A percentile compares a stretch with the other conserved stretches of the same genome.
Evolutionary conservation across 2,329 filamentous ascomycete genomes (phyloP).

Genomic region (Colletotrichum sp.): DNA sequence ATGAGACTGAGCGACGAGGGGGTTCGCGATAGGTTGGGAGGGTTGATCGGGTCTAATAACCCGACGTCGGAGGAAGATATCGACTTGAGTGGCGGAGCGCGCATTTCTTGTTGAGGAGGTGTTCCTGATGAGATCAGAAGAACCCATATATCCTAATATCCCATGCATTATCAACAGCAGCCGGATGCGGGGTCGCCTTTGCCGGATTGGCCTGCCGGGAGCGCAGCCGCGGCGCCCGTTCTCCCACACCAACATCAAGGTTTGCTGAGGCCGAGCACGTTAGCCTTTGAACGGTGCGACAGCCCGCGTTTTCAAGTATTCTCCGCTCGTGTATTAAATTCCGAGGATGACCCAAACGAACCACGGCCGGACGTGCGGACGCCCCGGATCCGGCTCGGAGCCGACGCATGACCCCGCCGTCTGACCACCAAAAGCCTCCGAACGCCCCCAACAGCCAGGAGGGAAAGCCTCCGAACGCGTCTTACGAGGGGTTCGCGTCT

Average conservation of each 20-base stretch:
- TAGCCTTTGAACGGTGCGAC: neutral
- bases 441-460: neutral
- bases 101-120: neutral
- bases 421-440: neutral
- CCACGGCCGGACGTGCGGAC: neutral
- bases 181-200: neutral
- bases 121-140: neutral
- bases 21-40: neutral
- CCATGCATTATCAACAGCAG: neutral
- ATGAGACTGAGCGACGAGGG: neutral
- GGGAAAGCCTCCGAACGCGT: neutral
- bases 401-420: neutral
- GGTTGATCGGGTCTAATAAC: neutral
- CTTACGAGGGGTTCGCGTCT: neutral
- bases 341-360: neutral
- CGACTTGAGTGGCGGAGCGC: neutral
- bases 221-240: neutral
- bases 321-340: neutral
- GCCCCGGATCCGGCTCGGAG: neutral
- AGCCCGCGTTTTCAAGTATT: neutral
- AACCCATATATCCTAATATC: neutral
- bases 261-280: neutral
- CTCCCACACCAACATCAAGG: neutral
- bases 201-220: neutral
- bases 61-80: neutral